Conservation (phyloP, 306 rosid species). For the Fragaria vesca region DNA sequence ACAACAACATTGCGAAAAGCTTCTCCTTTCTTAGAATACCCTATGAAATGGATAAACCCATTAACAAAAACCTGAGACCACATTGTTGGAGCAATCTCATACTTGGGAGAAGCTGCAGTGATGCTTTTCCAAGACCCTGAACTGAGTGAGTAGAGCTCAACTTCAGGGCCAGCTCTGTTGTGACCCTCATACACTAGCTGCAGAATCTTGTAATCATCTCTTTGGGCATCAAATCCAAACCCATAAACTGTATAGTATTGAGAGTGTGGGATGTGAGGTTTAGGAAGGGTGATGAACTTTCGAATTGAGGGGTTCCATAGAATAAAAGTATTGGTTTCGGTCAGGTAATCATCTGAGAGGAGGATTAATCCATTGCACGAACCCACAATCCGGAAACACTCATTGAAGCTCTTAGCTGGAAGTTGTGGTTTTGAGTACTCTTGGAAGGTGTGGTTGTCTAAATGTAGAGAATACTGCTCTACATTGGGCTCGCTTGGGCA, state of each 20-base stretch:
- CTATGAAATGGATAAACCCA: conserved; percentile 18
- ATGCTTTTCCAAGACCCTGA: conserved; percentile 7
- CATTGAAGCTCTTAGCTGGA: neutral
- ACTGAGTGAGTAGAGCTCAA: conserved; percentile 10
- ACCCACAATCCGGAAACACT: neutral
- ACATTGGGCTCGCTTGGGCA: neutral
- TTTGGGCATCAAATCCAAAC: conserved; percentile 16
- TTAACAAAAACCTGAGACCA: conserved; percentile 9
- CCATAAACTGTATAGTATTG: neutral
- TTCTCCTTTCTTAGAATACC: neutral
- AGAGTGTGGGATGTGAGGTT: neutral
- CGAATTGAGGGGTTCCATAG: conserved; percentile 21
- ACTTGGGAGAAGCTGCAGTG: neutral
- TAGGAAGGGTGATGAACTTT: neutral
- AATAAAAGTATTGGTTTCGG: neutral
- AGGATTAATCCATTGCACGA: conserved; percentile 13
- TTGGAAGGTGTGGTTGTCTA: neutral
- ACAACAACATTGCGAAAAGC: neutral
- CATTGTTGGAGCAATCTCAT: neutral
- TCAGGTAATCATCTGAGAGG: neutral
- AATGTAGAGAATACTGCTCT: conserved; percentile 11
- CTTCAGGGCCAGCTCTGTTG: neutral
- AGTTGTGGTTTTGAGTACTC: conserved; percentile 4
- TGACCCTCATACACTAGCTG: conserved; percentile 2
- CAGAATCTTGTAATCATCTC: conserved; percentile 5